Evolutionary conservation across 116 monocot genomes (phyloP), one percentile per base, ranked within the genome.

Genomic region (Iris pallida): DNA sequence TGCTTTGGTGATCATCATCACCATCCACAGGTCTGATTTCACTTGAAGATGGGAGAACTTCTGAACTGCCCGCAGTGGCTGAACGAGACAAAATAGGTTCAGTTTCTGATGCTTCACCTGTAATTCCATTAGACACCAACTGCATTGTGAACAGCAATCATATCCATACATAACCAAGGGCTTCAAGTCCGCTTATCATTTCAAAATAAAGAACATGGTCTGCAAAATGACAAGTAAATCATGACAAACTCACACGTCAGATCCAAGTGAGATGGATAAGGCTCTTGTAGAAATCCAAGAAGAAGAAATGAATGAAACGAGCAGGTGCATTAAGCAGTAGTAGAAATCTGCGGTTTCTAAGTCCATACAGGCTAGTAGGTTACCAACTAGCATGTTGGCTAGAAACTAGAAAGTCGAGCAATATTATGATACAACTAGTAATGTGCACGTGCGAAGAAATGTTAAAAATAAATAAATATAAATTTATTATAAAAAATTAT

Each of bases 61-160:
- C 16, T 11, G 72, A 75, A 63, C 16, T 61, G 16, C 45, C 61
- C 12, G 16, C 30, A 42, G 18, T 19, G 7, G 69, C 66, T 48
- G 75, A 15, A 18, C 70, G 70, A 54, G 67, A 59, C 55, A 85
- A 52, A 73, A 81, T 75, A 8, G 81, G 85, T 19, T 75, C 78
- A 10, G 72, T 65, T 51, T 85, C 81, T 65, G 69, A 75, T 48
- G 56, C 45, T 47, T 81, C 78, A 43, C 69, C 64, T 57, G 18
- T 18, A 57, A 44, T 73, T 45, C 42, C 64, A 75, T 52, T 57
- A 64, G 82, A 72, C 4, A 72, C 74, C 69, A 78, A 78, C 69
- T 78, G 80, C 89, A 89, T 83, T 18, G 59, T 46, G 73, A 80
- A 77, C 61, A 80, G 75, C 57, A 69, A 71, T 63, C 59, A 79